These are phyloP conservation scores for Exophiala sideris DNA, from an alignment of 2,329 filamentous ascomycete species.

Conservation along the genomic window DNA sequence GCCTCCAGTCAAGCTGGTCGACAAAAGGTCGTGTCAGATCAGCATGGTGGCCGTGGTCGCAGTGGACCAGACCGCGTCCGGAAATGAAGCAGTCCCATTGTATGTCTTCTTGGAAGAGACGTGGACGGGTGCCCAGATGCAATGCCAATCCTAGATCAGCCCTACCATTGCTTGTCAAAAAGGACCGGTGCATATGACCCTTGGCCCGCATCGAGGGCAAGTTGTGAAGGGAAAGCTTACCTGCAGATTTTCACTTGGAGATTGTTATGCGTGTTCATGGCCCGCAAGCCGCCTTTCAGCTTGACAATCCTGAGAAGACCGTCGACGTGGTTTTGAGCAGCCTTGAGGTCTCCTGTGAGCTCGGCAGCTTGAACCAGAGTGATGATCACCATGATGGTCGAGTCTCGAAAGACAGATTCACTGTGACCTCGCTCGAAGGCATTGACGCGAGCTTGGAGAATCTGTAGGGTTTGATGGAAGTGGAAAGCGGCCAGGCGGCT, in stretches of 20 bases:
- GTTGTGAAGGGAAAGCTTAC: not conserved
- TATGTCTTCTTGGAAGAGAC: constrained; percentile 2
- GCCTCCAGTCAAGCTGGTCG: not conserved
- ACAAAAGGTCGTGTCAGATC: not conserved
- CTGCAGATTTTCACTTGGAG: constrained; percentile 12
- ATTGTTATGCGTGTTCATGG: constrained; percentile 5
- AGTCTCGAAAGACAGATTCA: not conserved
- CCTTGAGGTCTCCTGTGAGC: not conserved
- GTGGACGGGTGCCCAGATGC: not conserved
- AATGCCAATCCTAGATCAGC: constrained; percentile 5
- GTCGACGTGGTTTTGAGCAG: not conserved
- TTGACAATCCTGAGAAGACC: not conserved
- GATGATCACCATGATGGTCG: constrained; percentile 1
- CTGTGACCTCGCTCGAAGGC: not conserved
- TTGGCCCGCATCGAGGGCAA: too few species aligned
- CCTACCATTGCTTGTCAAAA: not conserved
- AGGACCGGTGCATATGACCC: not conserved
- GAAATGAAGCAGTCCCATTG: constrained; percentile 3
- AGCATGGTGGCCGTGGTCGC: not conserved
- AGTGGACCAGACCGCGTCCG: constrained; percentile 1
- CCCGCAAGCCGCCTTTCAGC: not conserved
- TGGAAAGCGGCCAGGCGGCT: not conserved
- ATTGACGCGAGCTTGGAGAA: constrained; percentile 3
- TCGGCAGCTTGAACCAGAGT: not conserved
- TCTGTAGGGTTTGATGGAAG: not conserved